Percentiles rank a stretch among this genome's conserved stretches.
These are phyloP conservation scores for Sclerotiophoma versabilis DNA, from an alignment of 2,329 filamentous ascomycete species.

Conservation along the genomic window DNA sequence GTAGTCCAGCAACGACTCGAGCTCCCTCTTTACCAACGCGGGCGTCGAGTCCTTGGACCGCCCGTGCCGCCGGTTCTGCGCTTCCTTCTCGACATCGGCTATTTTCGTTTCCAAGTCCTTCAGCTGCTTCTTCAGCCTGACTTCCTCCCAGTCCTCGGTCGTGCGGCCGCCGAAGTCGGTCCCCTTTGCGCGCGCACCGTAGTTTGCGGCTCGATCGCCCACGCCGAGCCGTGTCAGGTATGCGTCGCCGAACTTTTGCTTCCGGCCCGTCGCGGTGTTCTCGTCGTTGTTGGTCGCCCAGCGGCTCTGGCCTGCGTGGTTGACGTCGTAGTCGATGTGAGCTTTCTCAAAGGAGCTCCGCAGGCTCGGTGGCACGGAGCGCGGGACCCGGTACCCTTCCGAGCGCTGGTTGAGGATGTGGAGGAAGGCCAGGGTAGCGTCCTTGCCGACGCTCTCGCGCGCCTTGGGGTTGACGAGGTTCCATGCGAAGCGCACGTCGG, in stretches of 20 bases:
- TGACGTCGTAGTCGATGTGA: slow-evolving; percentile 94
- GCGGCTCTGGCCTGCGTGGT: slow-evolving; percentile 75
- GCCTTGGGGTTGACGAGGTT: slow-evolving; percentile 96
- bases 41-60: slow-evolving; percentile 78
- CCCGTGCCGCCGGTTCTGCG: slow-evolving; percentile 63
- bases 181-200: slow-evolving; percentile 72
- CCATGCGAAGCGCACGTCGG: slow-evolving; percentile 90
- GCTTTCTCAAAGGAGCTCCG: slow-evolving; percentile 92
- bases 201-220: slow-evolving; percentile 72
- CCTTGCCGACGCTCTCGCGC: slow-evolving; percentile 84
- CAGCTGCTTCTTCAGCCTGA: slow-evolving; percentile 90
- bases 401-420: slow-evolving; percentile 97
- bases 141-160: slow-evolving; percentile 96
- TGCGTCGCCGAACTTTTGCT: slow-evolving; percentile 96
- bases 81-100: slow-evolving; percentile 77
- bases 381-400: slow-evolving; percentile 92
- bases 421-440: slow-evolving; percentile 91
- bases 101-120: slow-evolving; percentile 89
- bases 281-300: slow-evolving; percentile 84
- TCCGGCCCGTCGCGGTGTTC: slow-evolving; percentile 82
- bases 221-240: slow-evolving; percentile 89
- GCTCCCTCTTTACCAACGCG: slow-evolving; percentile 89
- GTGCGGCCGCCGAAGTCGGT: slow-evolving; percentile 90
- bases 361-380: slow-evolving; percentile 88
- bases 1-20: slow-evolving; percentile 93